A percentile compares a stretch with the other conserved stretches of the same genome.
Conservation (phyloP, 768 basidiomycete species). For the Coprinopsis sp. region DNA sequence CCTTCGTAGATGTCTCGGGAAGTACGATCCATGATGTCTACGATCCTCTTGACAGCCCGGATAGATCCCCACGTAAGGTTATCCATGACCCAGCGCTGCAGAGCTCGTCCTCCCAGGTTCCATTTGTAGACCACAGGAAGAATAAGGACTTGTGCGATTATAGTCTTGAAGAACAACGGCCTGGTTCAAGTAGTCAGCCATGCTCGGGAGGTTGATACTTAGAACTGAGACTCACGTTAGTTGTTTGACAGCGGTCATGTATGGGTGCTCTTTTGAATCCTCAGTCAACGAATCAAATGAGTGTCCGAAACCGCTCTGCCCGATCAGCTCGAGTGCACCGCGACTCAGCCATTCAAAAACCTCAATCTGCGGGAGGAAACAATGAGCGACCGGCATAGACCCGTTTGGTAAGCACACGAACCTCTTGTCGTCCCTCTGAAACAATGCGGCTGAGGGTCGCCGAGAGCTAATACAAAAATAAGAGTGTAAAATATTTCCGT, state of each 20-base stretch:
- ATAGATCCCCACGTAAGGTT: conserved; percentile 27
- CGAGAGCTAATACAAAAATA: too few species aligned
- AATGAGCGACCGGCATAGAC: background rate
- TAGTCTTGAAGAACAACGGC: conserved; percentile 10
- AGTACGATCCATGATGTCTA: conserved; percentile 31
- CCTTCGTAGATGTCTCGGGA: conserved; percentile 31
- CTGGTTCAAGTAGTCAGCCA: background rate
- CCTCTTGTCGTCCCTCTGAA: conserved; percentile 9
- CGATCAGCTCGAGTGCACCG: conserved; percentile 44
- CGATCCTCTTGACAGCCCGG: conserved; percentile 24
- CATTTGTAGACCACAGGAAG: conserved; percentile 13
- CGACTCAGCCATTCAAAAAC: conserved; percentile 33
- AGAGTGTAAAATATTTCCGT: too few species aligned
- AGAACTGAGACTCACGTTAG: conserved; percentile 23
- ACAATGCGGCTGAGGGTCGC: too few species aligned
- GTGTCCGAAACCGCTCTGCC: conserved; percentile 42
- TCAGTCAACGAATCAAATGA: conserved; percentile 38
- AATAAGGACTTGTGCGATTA: conserved; percentile 15
- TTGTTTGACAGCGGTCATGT: conserved; percentile 25
- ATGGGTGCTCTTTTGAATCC: conserved; percentile 26
- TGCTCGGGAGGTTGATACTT: background rate
- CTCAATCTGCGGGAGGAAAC: conserved; percentile 33
- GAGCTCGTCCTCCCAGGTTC: conserved; percentile 20
- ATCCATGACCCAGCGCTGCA: conserved; percentile 31
- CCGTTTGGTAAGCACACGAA: conserved; percentile 4